Evolutionary conservation across 1,284 basidiomycete genomes (phyloP), one percentile per base, ranked within the genome.

Genomic region (Chalciporus sp.): DNA sequence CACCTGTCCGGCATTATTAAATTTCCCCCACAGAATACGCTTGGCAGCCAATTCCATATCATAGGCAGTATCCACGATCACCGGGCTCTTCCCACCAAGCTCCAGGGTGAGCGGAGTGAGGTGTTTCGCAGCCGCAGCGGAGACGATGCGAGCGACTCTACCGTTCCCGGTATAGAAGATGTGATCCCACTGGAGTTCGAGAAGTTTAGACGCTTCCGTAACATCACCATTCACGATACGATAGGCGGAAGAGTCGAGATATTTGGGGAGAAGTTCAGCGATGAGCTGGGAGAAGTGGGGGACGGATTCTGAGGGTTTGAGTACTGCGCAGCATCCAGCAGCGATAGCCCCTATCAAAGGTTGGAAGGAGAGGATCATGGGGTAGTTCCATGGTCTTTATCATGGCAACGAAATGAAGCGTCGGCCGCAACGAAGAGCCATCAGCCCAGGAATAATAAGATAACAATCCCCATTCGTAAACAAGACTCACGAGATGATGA

Each of bases 71-170:
- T 85, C 80, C 26, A 89, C 72, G 45, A 85, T 70, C 7, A 79
- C 82, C 7, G 86, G 84, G 52, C 79, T 83, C 72, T 88, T 88
- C 43, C 87, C 87, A 28, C 86, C 85, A 19, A 89, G 77, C 70
- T 84, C 86, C 39, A 89, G 78, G 1, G 84, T 80, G 40, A 80
- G 71, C 4, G 86, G 84, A 6, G 85, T 86, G 31, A 88, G 76
- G 56, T 82, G 76, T 65, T 82, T 81, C 14, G 84, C 85, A 0
- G 85, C 86, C 2, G 86, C 86, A 8, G 72, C 71, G 7, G 85
- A 79, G 37, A 88, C 69, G 60, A 89, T 81, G 47, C 80, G 77
- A 17, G 81, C 87, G 12, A 88, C 78, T n/a, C 67, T 67, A 23
- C 64, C 55, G 53, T 68, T 70, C 10, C 76, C 77, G 0, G 72